A percentile compares a stretch with the other conserved stretches of the same genome.
Conservation (phyloP, 768 basidiomycete genomes). For the Candolleomyces eurysporus region DNA sequence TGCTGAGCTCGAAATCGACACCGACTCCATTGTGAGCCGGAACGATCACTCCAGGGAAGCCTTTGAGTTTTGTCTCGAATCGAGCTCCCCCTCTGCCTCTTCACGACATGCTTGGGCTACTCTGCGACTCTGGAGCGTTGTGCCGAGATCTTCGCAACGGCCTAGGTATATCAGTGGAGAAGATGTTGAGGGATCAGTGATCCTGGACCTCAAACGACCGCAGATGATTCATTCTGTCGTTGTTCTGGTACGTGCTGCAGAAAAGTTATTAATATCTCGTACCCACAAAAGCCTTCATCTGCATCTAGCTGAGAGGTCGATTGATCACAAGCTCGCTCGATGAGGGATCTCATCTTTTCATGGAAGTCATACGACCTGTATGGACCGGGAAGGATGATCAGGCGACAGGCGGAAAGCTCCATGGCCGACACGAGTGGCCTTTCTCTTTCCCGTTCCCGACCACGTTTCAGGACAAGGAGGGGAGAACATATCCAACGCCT, state of each 20-base stretch:
- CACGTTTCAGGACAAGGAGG: neutral
- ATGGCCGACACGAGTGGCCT: neutral
- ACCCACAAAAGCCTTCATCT: neutral
- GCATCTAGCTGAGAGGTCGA: neutral
- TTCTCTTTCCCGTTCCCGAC: neutral
- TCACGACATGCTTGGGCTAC: neutral
- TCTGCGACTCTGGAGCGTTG: neutral
- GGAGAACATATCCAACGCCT: neutral
- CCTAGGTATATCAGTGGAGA: neutral
- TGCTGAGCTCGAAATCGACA: neutral
- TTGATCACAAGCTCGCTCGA: neutral
- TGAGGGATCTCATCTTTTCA: neutral
- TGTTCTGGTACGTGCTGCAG: neutral
- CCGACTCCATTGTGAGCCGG: neutral
- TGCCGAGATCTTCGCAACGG: neutral
- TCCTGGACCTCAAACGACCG: neutral
- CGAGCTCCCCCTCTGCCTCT: neutral
- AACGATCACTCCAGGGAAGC: neutral
- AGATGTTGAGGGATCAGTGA: neutral
- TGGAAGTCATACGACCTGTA: neutral
- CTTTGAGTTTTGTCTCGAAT: neutral
- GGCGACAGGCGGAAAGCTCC: neutral
- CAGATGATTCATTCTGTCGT: neutral
- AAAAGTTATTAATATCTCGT: neutral
- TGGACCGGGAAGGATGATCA: neutral